Conservation (phyloP, 2,329 filamentous ascomycete genomes). For the Fusarium sororula region DNA sequence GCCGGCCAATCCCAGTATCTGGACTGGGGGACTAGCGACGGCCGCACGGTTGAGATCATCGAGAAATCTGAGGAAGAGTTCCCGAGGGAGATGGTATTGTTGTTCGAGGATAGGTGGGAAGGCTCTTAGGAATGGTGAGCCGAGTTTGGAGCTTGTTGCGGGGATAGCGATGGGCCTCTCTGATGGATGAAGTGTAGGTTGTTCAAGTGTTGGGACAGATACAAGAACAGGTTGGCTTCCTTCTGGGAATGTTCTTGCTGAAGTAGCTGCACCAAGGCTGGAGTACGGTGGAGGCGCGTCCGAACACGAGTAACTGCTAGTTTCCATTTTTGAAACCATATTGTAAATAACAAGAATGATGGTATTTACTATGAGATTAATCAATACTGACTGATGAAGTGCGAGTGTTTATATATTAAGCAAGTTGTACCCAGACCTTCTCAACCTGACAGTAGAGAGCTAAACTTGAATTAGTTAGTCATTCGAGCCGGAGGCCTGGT, state of each 20-base stretch:
- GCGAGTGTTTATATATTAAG: neutral
- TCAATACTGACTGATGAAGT: neutral
- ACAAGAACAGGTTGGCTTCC: neutral
- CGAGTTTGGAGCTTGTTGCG: neutral
- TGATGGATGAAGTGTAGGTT: neutral
- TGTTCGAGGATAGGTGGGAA: neutral
- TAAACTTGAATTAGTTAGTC: neutral
- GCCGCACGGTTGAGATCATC: neutral
- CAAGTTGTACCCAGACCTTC: neutral
- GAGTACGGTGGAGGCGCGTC: neutral
- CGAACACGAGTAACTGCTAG: neutral
- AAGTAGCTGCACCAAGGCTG: no score
- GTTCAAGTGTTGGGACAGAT: rapidly evolving
- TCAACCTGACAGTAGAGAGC: neutral
- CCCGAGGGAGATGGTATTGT: neutral
- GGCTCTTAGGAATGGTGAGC: neutral
- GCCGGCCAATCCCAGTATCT: neutral
- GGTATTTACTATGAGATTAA: neutral
- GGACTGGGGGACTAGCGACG: neutral
- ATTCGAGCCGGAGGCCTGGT: neutral
- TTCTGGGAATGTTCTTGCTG: neutral
- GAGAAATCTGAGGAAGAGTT: neutral
- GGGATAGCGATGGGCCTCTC: neutral
- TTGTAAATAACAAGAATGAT: rapidly evolving
- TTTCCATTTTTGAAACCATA: no score